A percentile compares a stretch with the other conserved stretches of the same genome.
phyloP scores from a whole-genome alignment of 257 asterid species.

The Solanum medicagineum region DNA sequence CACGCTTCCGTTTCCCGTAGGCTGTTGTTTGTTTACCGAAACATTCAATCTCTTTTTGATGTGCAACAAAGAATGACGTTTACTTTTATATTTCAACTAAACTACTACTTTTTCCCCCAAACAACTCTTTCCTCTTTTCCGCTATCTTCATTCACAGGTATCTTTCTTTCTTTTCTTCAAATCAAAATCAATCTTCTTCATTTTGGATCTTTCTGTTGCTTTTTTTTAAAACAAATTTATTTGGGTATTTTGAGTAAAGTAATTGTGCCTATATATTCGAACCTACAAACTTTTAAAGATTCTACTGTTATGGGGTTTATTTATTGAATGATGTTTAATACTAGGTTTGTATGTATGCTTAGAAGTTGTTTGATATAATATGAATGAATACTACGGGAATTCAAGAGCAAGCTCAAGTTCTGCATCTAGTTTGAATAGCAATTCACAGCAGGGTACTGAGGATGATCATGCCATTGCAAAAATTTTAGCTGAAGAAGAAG shows the following conservation, averaged over 20 bases:
- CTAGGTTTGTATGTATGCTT: not conserved
- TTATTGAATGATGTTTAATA: not conserved
- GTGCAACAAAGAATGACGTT: not conserved
- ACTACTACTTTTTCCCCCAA: not conserved
- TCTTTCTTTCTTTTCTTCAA: not conserved
- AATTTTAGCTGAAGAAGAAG: constrained; percentile 66
- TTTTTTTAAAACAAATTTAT: too few species aligned
- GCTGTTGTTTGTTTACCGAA: constrained; percentile 7
- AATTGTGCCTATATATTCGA: not conserved
- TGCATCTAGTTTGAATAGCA: constrained; percentile 59
- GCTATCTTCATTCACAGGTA: not conserved
- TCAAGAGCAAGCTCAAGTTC: constrained; percentile 47
- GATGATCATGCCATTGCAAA: constrained; percentile 89
- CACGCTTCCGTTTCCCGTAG: not conserved
- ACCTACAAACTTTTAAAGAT: not conserved
- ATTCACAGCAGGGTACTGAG: constrained; percentile 63
- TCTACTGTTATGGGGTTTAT: not conserved
- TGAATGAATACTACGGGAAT: constrained; percentile 36
- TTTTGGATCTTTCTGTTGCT: not conserved
- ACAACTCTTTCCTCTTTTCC: not conserved
- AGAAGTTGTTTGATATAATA: constrained; percentile 1
- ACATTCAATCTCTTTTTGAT: not conserved
- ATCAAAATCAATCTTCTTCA: not conserved
- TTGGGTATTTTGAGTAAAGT: not conserved
- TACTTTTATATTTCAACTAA: not conserved